Base-by-base conservation (phyloP, 352 stramenopile genomes). In the Pythium rhizo-oryzae region DNA sequence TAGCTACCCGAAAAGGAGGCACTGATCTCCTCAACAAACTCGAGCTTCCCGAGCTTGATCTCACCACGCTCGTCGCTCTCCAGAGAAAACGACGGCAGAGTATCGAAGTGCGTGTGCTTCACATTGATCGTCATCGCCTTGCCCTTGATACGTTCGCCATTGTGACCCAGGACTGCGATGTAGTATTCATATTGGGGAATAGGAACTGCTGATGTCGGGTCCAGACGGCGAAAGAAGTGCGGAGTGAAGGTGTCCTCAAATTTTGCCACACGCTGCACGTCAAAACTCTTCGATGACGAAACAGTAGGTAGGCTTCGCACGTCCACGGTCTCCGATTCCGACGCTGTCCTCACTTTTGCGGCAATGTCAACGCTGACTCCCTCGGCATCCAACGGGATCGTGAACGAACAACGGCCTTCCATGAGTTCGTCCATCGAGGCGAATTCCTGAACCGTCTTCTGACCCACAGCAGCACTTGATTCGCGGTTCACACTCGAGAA, bases 81-180 rank as follows among this genome's bases (percentile, higher is more conserved):
- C 23, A 85, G 59, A 16, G 16, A 53, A 8, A 58, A 25, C 1
- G 46, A 30, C 8, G 84, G 70, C 18, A 57, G 9, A 2, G 62
- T 57, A 0, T 37, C 44, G 39, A 71, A 74, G 25, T 85, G 75
- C 1, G 67, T 19, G 9, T 87, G 77, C 7, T 74, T 65, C 21
- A 79, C 61, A 8, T 11, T 37, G 24, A 84, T 62, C 21, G 58
- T 28, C 15, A 76, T 51, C n/a, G 59, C 41, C 23, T 72, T 67
- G n/a, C 70, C 68, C 6, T 66, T 35, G 21, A 89, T 65, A 12
- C 67, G 39, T 62, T 89, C 79, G 25, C 81, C 79, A 57, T 89
- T 89, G 59, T 87, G 81, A 18, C 81, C 79, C 19, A 84, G 55
- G 3, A 82, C 68, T 18, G 78, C 43, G 13, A 87, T 62, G 25